Evolutionary conservation across 2,329 filamentous ascomycete species (phyloP), one percentile per base, ranked within the genome.

Genomic region (Xylaria sp.): DNA sequence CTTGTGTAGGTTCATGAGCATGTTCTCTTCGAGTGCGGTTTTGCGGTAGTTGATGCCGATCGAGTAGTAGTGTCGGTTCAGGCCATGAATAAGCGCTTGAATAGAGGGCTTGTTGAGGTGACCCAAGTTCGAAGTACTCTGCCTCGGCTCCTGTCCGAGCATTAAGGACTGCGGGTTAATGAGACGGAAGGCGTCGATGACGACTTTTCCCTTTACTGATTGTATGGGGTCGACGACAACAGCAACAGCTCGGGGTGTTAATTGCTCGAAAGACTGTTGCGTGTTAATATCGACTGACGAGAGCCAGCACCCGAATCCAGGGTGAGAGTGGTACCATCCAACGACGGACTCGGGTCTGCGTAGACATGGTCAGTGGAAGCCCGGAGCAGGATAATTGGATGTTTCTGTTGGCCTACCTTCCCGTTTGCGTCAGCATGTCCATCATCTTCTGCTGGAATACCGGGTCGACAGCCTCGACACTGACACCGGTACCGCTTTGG

Each of bases 381-480:
- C 22, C 8, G 24, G n/a, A 5, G 11, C 1, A 56, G 24, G 44
- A n/a, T n/a, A n/a, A n/a, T n/a, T 59, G 48, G 56, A 46, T 16
- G 41, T 7, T 18, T 42, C 46, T 43, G 17, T 45, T 41, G 60
- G 19, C 84, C 67, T 79, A 95, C 91, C 94, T 85, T 77, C 94
- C 94, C 54, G 94, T 99, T 81, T 99, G 94, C 69, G 90, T 84
- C 72, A 99, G 80, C 94, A 99, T 97, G 73, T 99, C 94, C 94
- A 99, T 99, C 94, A 99, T 99, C 83, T 97, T 99, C 69, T 92
- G 97, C 79, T 99, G 94, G 75, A 99, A 99, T 29, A 99, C 94
- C 8, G 92, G 92, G 72, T 99, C 94, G 60, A 99, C 94, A 47
- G 94, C 95, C 76, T 99, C 94, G 68, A 99, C 94, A 75, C 91